These are phyloP conservation scores for Rutidosis leptorrhynchoides DNA, from an alignment of 129 eudicot genomes.

Conservation along the genomic window DNA sequence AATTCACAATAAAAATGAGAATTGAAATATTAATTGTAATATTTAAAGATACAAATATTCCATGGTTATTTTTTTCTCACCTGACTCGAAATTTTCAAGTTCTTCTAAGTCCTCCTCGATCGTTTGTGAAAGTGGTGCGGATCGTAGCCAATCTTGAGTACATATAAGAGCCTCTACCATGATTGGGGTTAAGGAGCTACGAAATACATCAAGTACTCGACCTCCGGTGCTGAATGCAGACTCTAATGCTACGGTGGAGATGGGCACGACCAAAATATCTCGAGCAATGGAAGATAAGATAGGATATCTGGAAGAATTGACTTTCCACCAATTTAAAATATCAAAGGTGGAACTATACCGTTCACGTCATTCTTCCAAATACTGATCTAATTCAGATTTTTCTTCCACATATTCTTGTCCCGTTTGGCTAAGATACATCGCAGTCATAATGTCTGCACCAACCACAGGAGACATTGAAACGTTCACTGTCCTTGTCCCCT, in stretches of 20 bases:
- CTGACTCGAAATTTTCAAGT: too few species aligned
- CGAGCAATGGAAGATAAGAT: neutral
- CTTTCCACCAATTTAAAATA: slow-evolving; percentile 1
- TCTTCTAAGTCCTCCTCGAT: too few species aligned
- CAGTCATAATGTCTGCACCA: too few species aligned
- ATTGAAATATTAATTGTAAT: too few species aligned
- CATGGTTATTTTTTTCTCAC: too few species aligned
- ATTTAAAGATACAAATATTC: too few species aligned
- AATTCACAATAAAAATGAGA: too few species aligned
- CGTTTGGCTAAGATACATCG: too few species aligned
- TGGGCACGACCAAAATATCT: slow-evolving; percentile 21
- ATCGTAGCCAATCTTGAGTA: neutral
- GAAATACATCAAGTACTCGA: slow-evolving; percentile 4
- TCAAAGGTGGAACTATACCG: neutral
- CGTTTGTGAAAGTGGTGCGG: neutral
- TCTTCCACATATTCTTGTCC: neutral
- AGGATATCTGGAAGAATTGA: neutral
- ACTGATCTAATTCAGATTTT: neutral
- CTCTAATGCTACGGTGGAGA: slow-evolving; percentile 26
- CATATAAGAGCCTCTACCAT: neutral
- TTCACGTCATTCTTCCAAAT: neutral
- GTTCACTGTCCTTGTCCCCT: too few species aligned
- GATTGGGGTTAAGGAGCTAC: neutral
- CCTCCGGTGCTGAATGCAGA: slow-evolving; percentile 22
- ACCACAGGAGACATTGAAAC: too few species aligned